Base-by-base conservation (phyloP, 345 rosid genomes). In the Hibiscus tridactylites region DNA sequence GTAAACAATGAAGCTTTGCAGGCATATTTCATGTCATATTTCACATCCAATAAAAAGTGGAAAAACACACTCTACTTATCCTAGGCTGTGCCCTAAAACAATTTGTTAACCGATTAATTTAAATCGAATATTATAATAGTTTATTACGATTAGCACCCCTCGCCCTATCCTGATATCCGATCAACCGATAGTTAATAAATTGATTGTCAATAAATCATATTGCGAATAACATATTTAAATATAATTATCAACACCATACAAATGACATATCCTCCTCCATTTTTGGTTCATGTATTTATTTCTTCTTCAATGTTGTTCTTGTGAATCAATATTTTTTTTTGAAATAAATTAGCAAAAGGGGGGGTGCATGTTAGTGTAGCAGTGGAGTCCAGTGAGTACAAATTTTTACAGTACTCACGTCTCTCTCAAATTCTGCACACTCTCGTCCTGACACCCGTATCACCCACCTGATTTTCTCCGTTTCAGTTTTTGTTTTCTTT, bases 341-440 rank as follows among this genome's bases (percentile, higher is more conserved):
- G 37, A 35, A 35, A n/a, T 8, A 35, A 3, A 3, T n/a, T 3
- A 61, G 9, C 1, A 8, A 5, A 35, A 3, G 35, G 44, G 16
- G 10, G n/a, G 29, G 49, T 39, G 52, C 68, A 64, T 64, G 50
- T 39, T 64, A n/a, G 19, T 52, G 21, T n/a, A 39, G 56, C 57
- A 47, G 21, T 46, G 70, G 24, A 66, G 70, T 66, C 57, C 57
- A 46, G 21, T 24, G 35, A 24, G 70, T 46, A 66, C 57, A 46
- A 24, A 21, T 5, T 44, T 39, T 44, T 46, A 7, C 37, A 46
- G 37, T 46, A 46, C 12, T 66, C 70, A 46, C 70, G 56, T 66
- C 56, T 46, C 35, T 46, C 70, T 46, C 70, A 66, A 66, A 21
- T 66, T 66, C 70, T 66, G 57, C 70, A 21, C 35, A 24, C 52